These are phyloP conservation scores for Mycena kentingensis DNA, from an alignment of 768 basidiomycete genomes.

Conservation along the genomic window DNA sequence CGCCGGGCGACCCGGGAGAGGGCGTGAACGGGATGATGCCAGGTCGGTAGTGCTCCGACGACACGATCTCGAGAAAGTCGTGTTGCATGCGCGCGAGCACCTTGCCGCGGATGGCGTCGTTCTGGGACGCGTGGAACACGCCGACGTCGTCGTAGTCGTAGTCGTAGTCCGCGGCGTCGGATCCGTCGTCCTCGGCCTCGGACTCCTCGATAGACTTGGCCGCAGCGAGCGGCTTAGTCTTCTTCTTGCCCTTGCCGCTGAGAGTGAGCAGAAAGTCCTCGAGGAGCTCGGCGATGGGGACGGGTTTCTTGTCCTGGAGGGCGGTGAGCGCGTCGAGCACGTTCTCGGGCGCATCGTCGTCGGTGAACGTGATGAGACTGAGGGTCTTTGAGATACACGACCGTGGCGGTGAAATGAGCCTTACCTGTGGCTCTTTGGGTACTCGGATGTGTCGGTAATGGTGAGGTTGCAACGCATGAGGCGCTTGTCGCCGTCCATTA, in stretches of 20 bases:
- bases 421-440: conserved; percentile 62
- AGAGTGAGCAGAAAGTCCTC: conserved; percentile 42
- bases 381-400: conserved; percentile 67
- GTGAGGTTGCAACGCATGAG: conserved; percentile 14
- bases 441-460: conserved; percentile 61
- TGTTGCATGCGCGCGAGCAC: conserved; percentile 16
- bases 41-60: conserved; percentile 53
- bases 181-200: conserved; percentile 39
- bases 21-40: conserved; percentile 45
- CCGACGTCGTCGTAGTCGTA: conserved; percentile 33
- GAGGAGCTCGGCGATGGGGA: conserved; percentile 48
- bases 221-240: conserved; percentile 12
- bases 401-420: conserved; percentile 63
- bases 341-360: conserved; percentile 40
- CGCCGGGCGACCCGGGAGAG: neutral
- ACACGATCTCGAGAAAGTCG: conserved; percentile 63
- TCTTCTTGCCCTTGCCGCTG: conserved; percentile 24
- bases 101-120: conserved; percentile 35
- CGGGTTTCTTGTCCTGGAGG: conserved; percentile 43
- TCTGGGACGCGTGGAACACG: conserved; percentile 25
- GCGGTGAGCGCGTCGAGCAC: conserved; percentile 47
- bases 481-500: conserved; percentile 39
- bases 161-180: conserved; percentile 41
- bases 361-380: conserved; percentile 56
- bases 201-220: conserved; percentile 31